phyloP scores from a whole-genome alignment of 768 basidiomycete species.

The Auriculariales sp. region DNA sequence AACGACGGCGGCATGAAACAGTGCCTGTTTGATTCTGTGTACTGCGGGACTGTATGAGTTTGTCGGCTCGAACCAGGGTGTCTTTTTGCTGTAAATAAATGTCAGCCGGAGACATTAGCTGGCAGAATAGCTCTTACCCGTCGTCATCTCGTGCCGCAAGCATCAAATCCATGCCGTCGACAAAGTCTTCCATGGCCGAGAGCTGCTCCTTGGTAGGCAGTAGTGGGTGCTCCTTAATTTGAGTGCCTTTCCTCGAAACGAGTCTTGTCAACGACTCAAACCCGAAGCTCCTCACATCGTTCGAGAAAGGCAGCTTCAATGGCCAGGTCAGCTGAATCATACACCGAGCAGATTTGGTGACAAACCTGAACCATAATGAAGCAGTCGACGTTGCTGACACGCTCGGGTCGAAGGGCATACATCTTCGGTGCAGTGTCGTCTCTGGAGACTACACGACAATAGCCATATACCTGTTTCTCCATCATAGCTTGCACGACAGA shows the following conservation, averaged over 20 bases:
- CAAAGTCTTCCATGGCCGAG: conserved; percentile 73
- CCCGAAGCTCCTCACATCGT: conserved; percentile 77
- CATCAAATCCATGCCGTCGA: conserved; percentile 82
- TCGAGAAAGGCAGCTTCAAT: conserved; percentile 81
- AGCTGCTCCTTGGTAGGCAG: conserved; percentile 67
- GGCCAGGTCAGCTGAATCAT: neutral
- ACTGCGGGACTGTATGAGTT: conserved; percentile 80
- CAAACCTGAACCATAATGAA: conserved; percentile 72
- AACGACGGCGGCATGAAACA: conserved; percentile 76
- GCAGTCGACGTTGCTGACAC: conserved; percentile 58
- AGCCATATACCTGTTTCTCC: conserved; percentile 44
- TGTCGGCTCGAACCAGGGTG: conserved; percentile 63
- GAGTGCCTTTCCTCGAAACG: conserved; percentile 60
- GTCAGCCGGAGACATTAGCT: conserved; percentile 24
- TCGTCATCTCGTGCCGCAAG: conserved; percentile 59
- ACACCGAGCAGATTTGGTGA: conserved; percentile 20
- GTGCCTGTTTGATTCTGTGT: conserved; percentile 85
- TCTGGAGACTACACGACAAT: conserved; percentile 67
- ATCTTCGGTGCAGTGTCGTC: conserved; percentile 73
- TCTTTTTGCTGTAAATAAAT: conserved; percentile 29
- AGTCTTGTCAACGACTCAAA: conserved; percentile 71
- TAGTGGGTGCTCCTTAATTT: conserved; percentile 60
- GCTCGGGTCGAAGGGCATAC: conserved; percentile 55
- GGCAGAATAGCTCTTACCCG: conserved; percentile 32
- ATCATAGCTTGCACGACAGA: conserved; percentile 76